phyloP scores from a whole-genome alignment of 2,329 filamentous ascomycete genomes.

The Claviceps sp. region DNA sequence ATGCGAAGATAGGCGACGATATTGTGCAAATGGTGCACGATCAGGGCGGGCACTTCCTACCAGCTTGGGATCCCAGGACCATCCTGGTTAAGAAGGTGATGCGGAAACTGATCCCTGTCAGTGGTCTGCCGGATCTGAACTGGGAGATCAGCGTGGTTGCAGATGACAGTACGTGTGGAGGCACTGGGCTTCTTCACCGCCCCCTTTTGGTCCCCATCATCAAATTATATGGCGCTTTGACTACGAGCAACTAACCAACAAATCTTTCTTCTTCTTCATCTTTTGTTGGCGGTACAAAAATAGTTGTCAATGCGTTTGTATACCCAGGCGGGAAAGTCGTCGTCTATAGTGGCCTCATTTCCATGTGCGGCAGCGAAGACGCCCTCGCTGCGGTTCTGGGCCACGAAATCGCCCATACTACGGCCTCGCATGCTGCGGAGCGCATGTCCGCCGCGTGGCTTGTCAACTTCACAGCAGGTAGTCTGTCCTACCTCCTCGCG shows the following conservation, averaged over 20 bases:
- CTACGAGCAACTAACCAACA: too few species aligned
- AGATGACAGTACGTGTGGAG: constrained; percentile 30
- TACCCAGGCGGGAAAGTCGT: constrained; percentile 70
- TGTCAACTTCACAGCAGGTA: constrained; percentile 36
- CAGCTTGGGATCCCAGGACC: constrained; percentile 43
- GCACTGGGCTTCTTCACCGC: too few species aligned
- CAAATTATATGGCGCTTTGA: too few species aligned
- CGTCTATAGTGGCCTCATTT: constrained; percentile 60
- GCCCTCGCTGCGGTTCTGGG: constrained; percentile 63
- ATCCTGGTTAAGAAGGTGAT: constrained; percentile 50
- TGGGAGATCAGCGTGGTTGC: constrained; percentile 70
- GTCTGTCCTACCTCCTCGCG: constrained; percentile 31
- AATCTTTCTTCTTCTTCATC: not conserved
- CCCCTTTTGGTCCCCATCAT: too few species aligned
- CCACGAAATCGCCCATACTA: constrained; percentile 68
- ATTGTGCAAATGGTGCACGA: constrained; percentile 41
- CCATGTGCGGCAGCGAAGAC: constrained; percentile 52
- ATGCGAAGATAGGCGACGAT: constrained; percentile 13
- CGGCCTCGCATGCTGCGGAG: constrained; percentile 56
- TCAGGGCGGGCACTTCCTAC: constrained; percentile 41
- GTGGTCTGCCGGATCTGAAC: constrained; percentile 40
- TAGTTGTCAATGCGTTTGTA: constrained; percentile 58
- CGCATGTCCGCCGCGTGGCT: constrained; percentile 40
- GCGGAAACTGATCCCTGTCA: constrained; percentile 51
- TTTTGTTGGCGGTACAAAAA: constrained; percentile 20